phyloP scores from a whole-genome alignment of 352 stramenopile genomes.

The Phytophthora nicotianae region DNA sequence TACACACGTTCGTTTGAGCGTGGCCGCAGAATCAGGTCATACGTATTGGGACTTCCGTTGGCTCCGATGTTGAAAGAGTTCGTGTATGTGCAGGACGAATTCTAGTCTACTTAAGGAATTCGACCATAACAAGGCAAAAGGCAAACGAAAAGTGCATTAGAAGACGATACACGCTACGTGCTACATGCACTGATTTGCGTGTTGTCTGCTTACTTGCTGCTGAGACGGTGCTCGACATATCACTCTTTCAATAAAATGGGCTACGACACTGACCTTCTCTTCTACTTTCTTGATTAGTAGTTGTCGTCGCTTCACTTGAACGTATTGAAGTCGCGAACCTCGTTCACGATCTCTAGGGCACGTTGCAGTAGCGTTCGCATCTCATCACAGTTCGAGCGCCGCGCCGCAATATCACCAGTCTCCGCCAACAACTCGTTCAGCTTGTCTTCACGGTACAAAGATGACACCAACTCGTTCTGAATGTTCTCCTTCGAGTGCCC shows the following conservation, averaged over 20 bases:
- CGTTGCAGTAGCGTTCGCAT: conserved; percentile 96
- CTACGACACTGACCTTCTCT: conserved; percentile 18
- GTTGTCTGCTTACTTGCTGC: conserved; percentile 4
- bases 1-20: too few species aligned
- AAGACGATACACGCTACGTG: conserved; percentile 1
- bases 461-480: conserved; percentile 97
- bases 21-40: too few species aligned
- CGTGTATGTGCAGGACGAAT: too few species aligned
- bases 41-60: too few species aligned
- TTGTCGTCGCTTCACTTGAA: conserved; percentile 84
- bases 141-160: conserved; percentile 26
- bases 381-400: conserved; percentile 95
- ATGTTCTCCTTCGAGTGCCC: conserved; percentile 95
- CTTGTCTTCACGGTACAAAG: conserved; percentile 97
- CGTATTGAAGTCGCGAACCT: conserved; percentile 98
- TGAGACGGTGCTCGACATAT: conserved; percentile 1
- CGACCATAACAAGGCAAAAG: conserved; percentile 8
- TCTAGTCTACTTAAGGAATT: too few species aligned
- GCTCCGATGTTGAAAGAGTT: too few species aligned
- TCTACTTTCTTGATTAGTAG: conserved; percentile 13
- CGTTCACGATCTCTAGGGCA: conserved; percentile 98
- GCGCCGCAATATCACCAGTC: conserved; percentile 94
- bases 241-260: conserved; percentile 15
- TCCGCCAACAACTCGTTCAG: conserved; percentile 96
- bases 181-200: conserved; percentile 7